phyloP scores from a whole-genome alignment of 352 stramenopile species.

The Pythium oligandrum region DNA sequence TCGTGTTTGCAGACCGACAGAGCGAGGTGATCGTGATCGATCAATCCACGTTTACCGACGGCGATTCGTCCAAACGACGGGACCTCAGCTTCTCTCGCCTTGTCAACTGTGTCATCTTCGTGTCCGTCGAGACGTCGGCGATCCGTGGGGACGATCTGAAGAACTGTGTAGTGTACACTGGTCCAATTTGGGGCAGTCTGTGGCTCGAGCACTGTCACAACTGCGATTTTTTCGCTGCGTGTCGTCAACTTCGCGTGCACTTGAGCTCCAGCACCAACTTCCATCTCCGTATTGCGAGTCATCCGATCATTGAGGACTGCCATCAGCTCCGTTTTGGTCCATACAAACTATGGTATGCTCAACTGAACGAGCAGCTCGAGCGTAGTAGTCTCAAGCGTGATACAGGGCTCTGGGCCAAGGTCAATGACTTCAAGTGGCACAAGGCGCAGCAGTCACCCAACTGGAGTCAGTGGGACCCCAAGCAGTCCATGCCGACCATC shows the following conservation, averaged over 20 bases:
- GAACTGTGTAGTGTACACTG: slow-evolving; percentile 69
- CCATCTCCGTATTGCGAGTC: slow-evolving; percentile 74
- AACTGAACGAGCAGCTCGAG: slow-evolving; percentile 57
- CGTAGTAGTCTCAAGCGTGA: slow-evolving; percentile 44
- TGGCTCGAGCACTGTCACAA: slow-evolving; percentile 78
- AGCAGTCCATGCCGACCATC: slow-evolving; percentile 33
- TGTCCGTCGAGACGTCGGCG: slow-evolving; percentile 65
- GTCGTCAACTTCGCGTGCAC: slow-evolving; percentile 85
- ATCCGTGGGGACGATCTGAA: slow-evolving; percentile 65
- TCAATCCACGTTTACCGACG: slow-evolving; percentile 34
- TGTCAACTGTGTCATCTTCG: slow-evolving; percentile 63
- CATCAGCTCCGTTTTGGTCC: slow-evolving; percentile 74
- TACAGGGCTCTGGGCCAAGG: slow-evolving; percentile 75
- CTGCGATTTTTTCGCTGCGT: slow-evolving; percentile 80
- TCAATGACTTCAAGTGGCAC: slow-evolving; percentile 93
- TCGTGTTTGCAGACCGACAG: slow-evolving; percentile 49
- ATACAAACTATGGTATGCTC: slow-evolving; percentile 63
- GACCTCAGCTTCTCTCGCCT: slow-evolving; percentile 74
- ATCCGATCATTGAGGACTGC: slow-evolving; percentile 91
- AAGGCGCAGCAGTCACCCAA: slow-evolving; percentile 82
- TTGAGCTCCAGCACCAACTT: slow-evolving; percentile 63
- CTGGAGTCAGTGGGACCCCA: slow-evolving; percentile 65
- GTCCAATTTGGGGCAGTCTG: slow-evolving; percentile 76
- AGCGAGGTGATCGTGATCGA: slow-evolving; percentile 73
- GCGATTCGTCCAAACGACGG: slow-evolving; percentile 26